These are phyloP conservation scores for Mycosphaerelloides madeirae DNA, from an alignment of 2,329 filamentous ascomycete genomes.

Conservation along the genomic window DNA sequence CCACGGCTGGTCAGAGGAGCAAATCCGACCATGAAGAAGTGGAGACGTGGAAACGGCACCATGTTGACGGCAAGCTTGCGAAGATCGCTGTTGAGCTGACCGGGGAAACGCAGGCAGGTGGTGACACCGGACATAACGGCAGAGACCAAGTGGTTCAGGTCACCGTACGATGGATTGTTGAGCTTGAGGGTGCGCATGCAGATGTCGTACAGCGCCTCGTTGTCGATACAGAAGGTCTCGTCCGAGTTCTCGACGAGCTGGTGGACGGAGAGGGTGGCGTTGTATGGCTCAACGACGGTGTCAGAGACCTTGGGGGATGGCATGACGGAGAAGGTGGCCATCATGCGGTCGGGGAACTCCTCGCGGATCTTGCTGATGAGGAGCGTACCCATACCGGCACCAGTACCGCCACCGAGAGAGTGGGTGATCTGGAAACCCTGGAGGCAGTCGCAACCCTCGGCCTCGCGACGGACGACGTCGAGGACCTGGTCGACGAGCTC, in stretches of 20 bases:
- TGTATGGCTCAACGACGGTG: conserved; percentile 99
- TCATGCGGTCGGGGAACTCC: conserved; percentile 99
- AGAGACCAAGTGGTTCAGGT: conserved; percentile 98
- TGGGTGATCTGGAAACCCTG: conserved; percentile 99
- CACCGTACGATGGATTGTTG: conserved; percentile 95
- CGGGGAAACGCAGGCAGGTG: conserved; percentile 97
- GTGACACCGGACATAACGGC: conserved; percentile 99
- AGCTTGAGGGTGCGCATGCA: conserved; percentile 99
- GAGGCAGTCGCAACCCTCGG: conserved; percentile 97
- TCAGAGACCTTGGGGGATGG: conserved; percentile 99
- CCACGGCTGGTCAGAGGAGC: conserved; percentile 92
- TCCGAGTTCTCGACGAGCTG: conserved; percentile 99
- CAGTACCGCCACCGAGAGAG: conserved; percentile 99
- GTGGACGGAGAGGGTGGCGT: conserved; percentile 97
- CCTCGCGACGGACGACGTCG: conserved; percentile 97
- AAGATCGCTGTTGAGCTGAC: conserved; percentile 99
- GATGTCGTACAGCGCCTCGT: conserved; percentile 99
- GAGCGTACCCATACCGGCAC: conserved; percentile 99
- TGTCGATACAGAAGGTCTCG: conserved; percentile 99
- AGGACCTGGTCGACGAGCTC: conserved; percentile 98
- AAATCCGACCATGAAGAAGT: conserved; percentile 99
- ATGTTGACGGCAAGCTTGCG: conserved; percentile 99
- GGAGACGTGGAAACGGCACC: conserved; percentile 99
- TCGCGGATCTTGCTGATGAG: conserved; percentile 99
- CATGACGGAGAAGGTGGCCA: conserved; percentile 99